Evolutionary conservation across 345 rosid species (phyloP), one percentile per base, ranked within the genome.

Genomic region (Zanthoxylum bungeanum): DNA sequence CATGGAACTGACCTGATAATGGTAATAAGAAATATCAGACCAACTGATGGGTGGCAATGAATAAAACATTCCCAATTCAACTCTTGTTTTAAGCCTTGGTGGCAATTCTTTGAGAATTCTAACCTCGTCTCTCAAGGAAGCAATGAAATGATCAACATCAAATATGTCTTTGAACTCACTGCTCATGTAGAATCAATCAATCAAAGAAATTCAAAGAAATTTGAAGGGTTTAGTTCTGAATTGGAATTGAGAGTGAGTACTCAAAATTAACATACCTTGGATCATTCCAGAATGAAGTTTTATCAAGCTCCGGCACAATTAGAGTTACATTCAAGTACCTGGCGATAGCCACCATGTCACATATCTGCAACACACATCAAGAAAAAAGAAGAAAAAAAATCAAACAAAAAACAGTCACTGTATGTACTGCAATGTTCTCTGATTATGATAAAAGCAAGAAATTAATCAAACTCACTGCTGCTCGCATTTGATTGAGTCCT

Each of bases 401-500:
- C 33, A 64, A 30, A 46, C 14, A n/a, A 28, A 22, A 73, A 21
- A 44, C 40, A 14, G 37, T 40, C 34, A 21, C 19, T 21, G n/a
- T 14, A 44, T 44, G 3, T 3, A 42, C 7, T 63, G 53, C 71
- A 56, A 39, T 28, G 27, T 53, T 57, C 16, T 70, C 60, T 9
- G 61, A 25, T 50, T 64, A n/a, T 47, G 47, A 40, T 67, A 24
- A 71, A 75, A 75, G 67, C 40, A 10, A 39, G 31, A 2, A 39
- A 58, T 60, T 66, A 64, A 85, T 60, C 68, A 64, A 85, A 85
- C 91, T 85, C 74, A 94, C 98, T 4, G 98, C 98, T 60, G 98
- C 93, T 83, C 98, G 84, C 98, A 94, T 94, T 83, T 94, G 98
- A 76, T 94, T 94, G 71, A 94, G 98, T 65, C 98, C 98, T 82